phyloP scores from a whole-genome alignment of 2,329 filamentous ascomycete genomes.

The Ophiobolus disseminans region DNA sequence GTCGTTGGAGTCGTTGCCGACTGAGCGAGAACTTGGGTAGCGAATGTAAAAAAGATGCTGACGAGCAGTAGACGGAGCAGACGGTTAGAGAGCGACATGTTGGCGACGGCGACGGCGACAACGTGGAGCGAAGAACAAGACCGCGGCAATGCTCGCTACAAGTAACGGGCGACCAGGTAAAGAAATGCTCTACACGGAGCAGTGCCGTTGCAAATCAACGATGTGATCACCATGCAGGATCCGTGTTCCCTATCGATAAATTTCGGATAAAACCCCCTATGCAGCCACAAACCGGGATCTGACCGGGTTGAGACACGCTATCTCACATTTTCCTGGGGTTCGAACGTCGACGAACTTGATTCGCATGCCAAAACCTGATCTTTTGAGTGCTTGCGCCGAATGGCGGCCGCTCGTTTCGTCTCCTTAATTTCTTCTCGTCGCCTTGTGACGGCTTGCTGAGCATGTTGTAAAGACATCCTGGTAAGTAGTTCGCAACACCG shows the following conservation, averaged over 20 bases:
- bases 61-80: slow-evolving; percentile 44
- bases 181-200: slow-evolving; percentile 22
- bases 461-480: slow-evolving; percentile 24
- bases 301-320: slow-evolving; percentile 30
- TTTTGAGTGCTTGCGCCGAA: slow-evolving; percentile 15
- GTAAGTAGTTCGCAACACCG: slow-evolving; percentile 26
- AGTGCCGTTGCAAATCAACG: slow-evolving; percentile 20
- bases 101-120: slow-evolving; percentile 26
- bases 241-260: slow-evolving; percentile 36
- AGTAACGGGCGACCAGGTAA: slow-evolving; percentile 20
- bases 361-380: slow-evolving; percentile 34
- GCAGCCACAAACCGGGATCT: slow-evolving; percentile 25
- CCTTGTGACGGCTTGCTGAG: slow-evolving; percentile 16
- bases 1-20: slow-evolving; percentile 30
- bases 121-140: slow-evolving; percentile 15
- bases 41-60: slow-evolving; percentile 36
- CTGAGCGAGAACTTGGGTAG: slow-evolving; percentile 38
- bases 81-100: slow-evolving; percentile 45
- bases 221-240: slow-evolving; percentile 23
- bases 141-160: slow-evolving; percentile 18
- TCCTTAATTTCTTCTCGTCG: slow-evolving; percentile 40
- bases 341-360: slow-evolving; percentile 22
- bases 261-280: slow-evolving; percentile 45
- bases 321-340: slow-evolving; percentile 21
- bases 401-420: slow-evolving; percentile 21